Percentiles rank a stretch among this genome's conserved stretches.
Conservation (phyloP, 306 rosid species). For the cucumber (Cucumis sativus) region Cucumber_9930_V3 NC_026658.2:1467501-1468000, state of each 20-base stretch:
- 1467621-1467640: neutral
- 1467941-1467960: constrained; percentile 67
- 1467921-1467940: constrained; percentile 79
- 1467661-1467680: neutral
- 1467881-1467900: neutral
- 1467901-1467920: constrained; percentile 89
- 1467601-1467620: constrained; percentile 44
- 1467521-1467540: constrained; percentile 79
- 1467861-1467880: neutral
- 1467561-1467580: constrained; percentile 99
- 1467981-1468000: neutral
- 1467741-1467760: neutral
- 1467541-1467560: constrained; percentile 92
- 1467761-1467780: neutral
- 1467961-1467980: constrained; percentile 30
- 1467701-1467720: neutral
- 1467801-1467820: neutral
- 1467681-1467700: neutral
- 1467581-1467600: constrained; percentile 75
- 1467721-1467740: neutral
- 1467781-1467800: neutral
- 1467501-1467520: constrained; percentile 74
- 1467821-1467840: neutral
- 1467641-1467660: neutral
- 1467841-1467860: neutral